These are phyloP conservation scores for Cornus kousa DNA, from an alignment of 148 eudicot species.

Conservation along the genomic window DNA sequence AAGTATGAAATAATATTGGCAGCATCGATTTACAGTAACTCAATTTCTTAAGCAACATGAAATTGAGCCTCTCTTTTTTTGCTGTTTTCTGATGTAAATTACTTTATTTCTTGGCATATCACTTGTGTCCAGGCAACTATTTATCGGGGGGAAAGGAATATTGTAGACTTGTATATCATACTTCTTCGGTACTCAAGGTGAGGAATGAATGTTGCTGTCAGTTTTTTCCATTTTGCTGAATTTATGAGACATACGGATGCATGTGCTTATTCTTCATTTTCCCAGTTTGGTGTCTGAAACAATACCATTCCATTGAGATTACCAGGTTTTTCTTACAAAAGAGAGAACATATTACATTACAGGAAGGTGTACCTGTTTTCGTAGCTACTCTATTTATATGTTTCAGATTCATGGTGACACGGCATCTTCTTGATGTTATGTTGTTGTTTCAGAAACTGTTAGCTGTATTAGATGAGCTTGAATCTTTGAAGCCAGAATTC, in stretches of 20 bases:
- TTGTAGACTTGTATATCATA: constrained; percentile 77
- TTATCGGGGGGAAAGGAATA: constrained; percentile 69
- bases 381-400: background rate
- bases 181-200: constrained; percentile 95
- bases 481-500: constrained; percentile 77
- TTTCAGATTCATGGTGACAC: constrained; percentile 8
- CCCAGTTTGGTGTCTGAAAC: constrained; percentile 93
- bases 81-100: constrained; percentile 8
- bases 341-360: constrained; percentile 48
- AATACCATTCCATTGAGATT: constrained; percentile 89
- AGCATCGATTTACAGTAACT: background rate
- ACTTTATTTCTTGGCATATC: constrained; percentile 7
- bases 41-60: background rate
- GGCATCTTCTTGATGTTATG: constrained; percentile 14
- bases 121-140: constrained; percentile 56
- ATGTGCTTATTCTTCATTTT: constrained; percentile 21
- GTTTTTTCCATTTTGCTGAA: constrained; percentile 10
- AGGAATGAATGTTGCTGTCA: constrained; percentile 10
- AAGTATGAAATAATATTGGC: background rate
- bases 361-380: constrained; percentile 47
- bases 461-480: constrained; percentile 75
- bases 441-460: constrained; percentile 54
- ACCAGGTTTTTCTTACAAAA: constrained; percentile 53
- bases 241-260: constrained; percentile 4
- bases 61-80: background rate